Evolutionary conservation across 1,284 basidiomycete species (phyloP).

Genomic region (Ganoderma boninense): DNA sequence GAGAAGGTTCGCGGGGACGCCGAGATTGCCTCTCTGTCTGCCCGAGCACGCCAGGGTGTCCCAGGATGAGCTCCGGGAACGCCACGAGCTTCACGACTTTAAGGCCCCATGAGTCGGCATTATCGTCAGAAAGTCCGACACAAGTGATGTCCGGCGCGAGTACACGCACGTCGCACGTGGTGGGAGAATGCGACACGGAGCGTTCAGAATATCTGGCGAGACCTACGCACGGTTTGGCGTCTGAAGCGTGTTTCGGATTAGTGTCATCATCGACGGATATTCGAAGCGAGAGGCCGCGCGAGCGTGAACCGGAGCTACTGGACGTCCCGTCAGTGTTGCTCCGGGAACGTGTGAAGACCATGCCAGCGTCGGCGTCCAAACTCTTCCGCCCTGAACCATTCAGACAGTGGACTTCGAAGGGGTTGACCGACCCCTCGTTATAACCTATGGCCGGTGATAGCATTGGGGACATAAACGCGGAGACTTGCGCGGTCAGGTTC

Average conservation of each 20-base stretch:
- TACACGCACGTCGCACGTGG: constrained; percentile 41
- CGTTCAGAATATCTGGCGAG: constrained; percentile 28
- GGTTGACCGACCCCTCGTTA: constrained; percentile 45
- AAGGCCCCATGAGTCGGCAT: constrained; percentile 72
- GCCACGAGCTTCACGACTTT: constrained; percentile 80
- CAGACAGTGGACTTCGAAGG: constrained; percentile 41
- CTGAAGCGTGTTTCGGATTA: constrained; percentile 8
- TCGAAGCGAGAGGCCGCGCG: constrained; percentile 17
- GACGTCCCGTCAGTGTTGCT: constrained; percentile 46
- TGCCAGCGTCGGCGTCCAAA: constrained; percentile 46
- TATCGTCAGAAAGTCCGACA: constrained; percentile 58
- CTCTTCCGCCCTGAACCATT: constrained; percentile 36
- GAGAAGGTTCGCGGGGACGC: constrained; percentile 12
- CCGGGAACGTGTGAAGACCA: constrained; percentile 55
- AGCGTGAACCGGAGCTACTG: constrained; percentile 29
- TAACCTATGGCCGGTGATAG: constrained; percentile 46
- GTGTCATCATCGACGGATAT: constrained; percentile 23
- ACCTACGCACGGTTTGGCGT: constrained; percentile 18
- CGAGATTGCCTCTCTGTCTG: constrained; percentile 11
- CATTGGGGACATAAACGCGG: constrained; percentile 44
- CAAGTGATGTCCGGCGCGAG: constrained; percentile 46
- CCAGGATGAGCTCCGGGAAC: constrained; percentile 72
- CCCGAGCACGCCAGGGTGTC: constrained; percentile 10
- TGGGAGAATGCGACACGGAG: constrained; percentile 38
- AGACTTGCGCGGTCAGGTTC: constrained; percentile 47